These are phyloP conservation scores for Colletotrichum destructivum DNA, from an alignment of 2,329 filamentous ascomycete species.

Conservation along the genomic window DNA sequence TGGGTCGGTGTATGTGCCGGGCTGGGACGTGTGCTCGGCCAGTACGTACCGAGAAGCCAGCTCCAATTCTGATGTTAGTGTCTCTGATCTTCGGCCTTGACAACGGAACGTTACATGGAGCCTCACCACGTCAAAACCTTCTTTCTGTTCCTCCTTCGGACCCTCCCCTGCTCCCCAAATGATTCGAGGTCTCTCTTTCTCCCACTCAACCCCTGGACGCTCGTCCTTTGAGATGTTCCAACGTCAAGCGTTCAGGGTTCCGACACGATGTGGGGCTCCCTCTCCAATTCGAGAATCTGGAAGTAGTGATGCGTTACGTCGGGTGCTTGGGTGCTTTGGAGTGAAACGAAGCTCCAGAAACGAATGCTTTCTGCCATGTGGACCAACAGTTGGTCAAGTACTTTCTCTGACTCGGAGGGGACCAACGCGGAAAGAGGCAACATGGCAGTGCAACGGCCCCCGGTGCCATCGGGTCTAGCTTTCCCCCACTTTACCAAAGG, in stretches of 20 bases:
- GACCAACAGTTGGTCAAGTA: constrained; percentile 41
- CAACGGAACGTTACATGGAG: constrained; percentile 43
- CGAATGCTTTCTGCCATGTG: constrained; percentile 29
- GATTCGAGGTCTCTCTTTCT: constrained; percentile 19
- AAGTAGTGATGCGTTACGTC: constrained; percentile 23
- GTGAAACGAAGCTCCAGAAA: constrained; percentile 37
- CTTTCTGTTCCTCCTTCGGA: constrained; percentile 16
- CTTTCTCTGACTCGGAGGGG: constrained; percentile 30
- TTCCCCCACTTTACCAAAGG: constrained; percentile 30
- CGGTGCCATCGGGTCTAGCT: constrained; percentile 21
- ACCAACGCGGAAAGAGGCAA: constrained; percentile 24
- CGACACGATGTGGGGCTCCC: constrained; percentile 23
- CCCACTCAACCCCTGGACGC: constrained; percentile 1
- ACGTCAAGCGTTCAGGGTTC: not conserved
- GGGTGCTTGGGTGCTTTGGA: constrained; percentile 39
- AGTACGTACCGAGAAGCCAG: constrained; percentile 14
- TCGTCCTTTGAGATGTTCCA: constrained; percentile 10
- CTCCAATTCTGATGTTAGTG: constrained; percentile 36
- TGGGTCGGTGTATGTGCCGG: constrained; percentile 1
- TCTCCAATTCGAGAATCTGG: constrained; percentile 27
- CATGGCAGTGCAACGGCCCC: constrained; percentile 34
- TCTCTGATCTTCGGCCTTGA: constrained; percentile 34
- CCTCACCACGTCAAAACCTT: constrained; percentile 42
- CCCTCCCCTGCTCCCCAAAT: not conserved
- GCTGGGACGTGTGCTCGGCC: constrained; percentile 8